Base-by-base conservation (phyloP, 179 eudicot genomes). In the Beta macrorhiza region DNA sequence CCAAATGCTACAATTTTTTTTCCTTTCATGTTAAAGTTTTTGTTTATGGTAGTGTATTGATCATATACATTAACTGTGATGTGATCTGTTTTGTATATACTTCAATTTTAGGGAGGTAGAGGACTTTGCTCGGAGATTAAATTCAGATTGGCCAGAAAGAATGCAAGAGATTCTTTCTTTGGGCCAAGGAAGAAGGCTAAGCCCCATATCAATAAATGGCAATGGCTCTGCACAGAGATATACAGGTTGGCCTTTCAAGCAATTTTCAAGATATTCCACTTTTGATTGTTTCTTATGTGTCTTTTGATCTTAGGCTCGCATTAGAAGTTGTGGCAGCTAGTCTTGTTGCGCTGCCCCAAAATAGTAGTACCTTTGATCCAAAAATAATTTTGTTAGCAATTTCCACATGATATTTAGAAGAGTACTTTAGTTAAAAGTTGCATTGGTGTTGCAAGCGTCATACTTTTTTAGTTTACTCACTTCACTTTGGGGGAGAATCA, bases 61-160 rank as follows among this genome's bases (percentile, higher is more conserved):
- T 44, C 10, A 15, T 13, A 7, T n/a, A 10, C 49, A 61, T 5
- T 65, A 22, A 22, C 67, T 67, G 57, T 61, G 72, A 78, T 68
- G 29, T 45, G 19, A 13, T 57, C 32, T 67, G 53, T 78, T 62
- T 63, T 49, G 5, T 44, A 20, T 62, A 44, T 56, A 14, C 62
- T 72, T 14, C n/a, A 70, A 67, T 29, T 29, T 67, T 69, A 88
- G 91, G 91, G 93, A 89, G 69, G 93, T 91, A 45, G 92, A 87
- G 81, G 91, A 92, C 80, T 92, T 90, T 87, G 92, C 93, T 75
- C 85, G 94, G 82, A 87, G 91, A 85, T 86, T 91, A 83, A 88
- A 87, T 75, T 84, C 92, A 58, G 93, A 81, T 84, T 92, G 93
- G 95, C 92, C 93, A 10, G 90, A 90, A 68, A 88, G 93, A 83